Evolutionary conservation across 2,329 filamentous ascomycete species (phyloP), one percentile per base, ranked within the genome.

Genomic region (Davidsoniella virescens): DNA sequence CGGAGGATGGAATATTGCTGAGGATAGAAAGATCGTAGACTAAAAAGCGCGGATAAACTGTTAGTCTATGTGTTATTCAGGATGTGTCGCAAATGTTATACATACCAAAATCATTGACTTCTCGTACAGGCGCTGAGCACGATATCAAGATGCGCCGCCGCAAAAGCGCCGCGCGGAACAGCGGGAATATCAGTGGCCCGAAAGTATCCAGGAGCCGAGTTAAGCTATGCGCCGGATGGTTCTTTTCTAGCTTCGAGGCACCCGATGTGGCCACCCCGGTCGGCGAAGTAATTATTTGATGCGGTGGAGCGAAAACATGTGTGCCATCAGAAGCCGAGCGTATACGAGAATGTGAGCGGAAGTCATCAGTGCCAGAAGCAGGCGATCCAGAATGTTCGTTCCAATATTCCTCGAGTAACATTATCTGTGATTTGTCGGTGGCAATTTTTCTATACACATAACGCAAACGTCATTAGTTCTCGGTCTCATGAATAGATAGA

Each of bases 1-100:
- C 74, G 26, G 82, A 78, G 37, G 81, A 72, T 25, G 92, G 87
- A 41, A 96, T 82, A 57, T 87, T 94, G 42, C 88, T 87, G 33
- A 98, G 71, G 49, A 96, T 75, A n/a, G 90, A 95, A 47, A 96
- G 76, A 62, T 92, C 80, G 66, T 96, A 98, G 55, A 96, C 92
- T 90, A 26, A 33, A 26, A 33, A 12, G 16, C 16, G 55, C 16
- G 17, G 7, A 20, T 9, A 10, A 23, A 36, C 12, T n/a, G 9
- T 18, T 26, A 36, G 17, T 9, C 16, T 9, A 33, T 33, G 29
- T 12, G 10, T 12, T 33, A 33, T 33, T 33, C 29, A 2, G 4
- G 9, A 10, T 12, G 18, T 26, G 17, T 18, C 14, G 20, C 10
- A 5, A 18, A 29, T n/a, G 20, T 37, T 10, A 12, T 33, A 59